A percentile compares a stretch with the other conserved stretches of the same genome.
Conservation (phyloP, 331 rosid genomes). For the Spiraea crenata region DNA sequence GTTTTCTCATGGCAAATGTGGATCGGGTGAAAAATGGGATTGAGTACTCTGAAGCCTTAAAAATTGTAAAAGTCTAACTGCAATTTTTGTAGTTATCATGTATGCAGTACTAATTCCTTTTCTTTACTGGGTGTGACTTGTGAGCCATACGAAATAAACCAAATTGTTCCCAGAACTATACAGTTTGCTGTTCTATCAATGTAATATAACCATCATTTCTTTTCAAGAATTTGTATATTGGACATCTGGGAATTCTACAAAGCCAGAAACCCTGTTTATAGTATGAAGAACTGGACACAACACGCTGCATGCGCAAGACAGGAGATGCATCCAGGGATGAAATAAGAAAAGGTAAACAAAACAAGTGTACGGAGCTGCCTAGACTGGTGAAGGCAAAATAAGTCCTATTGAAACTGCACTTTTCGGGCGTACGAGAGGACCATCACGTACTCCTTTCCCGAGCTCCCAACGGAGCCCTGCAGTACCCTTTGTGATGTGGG, state of each 20-base stretch:
- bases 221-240: neutral
- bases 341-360: neutral
- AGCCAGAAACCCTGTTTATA: neutral
- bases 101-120: neutral
- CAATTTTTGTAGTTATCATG: conserved; percentile 8
- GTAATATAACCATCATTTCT: neutral
- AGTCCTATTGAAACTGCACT: neutral
- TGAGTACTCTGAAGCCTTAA: neutral
- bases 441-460: conserved; percentile 63
- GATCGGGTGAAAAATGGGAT: neutral
- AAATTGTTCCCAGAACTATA: neutral
- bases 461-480: conserved; percentile 41
- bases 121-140: neutral
- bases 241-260: neutral
- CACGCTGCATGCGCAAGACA: conserved; percentile 4
- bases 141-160: neutral
- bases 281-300: neutral
- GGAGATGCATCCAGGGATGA: conserved; percentile 4
- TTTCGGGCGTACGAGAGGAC: conserved; percentile 50
- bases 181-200: too few species aligned
- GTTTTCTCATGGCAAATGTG: conserved; percentile 12
- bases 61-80: conserved; percentile 1
- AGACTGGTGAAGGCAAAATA: neutral
- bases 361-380: neutral
- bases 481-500: conserved; percentile 26